Base-by-base conservation (phyloP, 2,329 filamentous ascomycete species). In the Sphaceloma murrayae region DNA sequence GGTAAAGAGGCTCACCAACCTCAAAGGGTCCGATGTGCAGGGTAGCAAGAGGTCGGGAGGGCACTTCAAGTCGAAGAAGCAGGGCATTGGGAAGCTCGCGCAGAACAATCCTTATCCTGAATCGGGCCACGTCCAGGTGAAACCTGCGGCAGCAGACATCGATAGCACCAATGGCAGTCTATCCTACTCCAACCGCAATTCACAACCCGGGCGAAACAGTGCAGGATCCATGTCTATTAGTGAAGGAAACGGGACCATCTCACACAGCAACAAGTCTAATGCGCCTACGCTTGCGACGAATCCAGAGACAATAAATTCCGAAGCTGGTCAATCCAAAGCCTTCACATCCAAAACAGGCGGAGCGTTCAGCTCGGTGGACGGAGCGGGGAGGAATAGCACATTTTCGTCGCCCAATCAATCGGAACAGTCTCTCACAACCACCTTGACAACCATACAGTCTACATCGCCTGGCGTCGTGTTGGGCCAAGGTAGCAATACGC, bases 21-120 rank as follows among this genome's bases (percentile, higher is more conserved):
- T 94, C 65, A 95, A 94, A 63, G 82, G 80, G 22, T 77, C 74
- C 51, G 72, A 77, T 48, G 63, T 69, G 11, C 58, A 62, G 44
- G 60, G 60, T 50, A 69, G 68, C 58, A 67, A 68, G 54, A 49
- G 51, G 34, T 53, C 52, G 43, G n/a, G n/a, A n/a, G 47, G 49
- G 26, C 43, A 39, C 19, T 27, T 45, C 45, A 52, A 53, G 40
- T 49, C 43, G 83, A 81, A 64, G 36, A 46, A 46, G 27, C 84
- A 81, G 63, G 72, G 69, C 36, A 60, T 66, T 13, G 67, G 70
- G 40, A 77, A 78, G 57, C 11, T 34, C n/a, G 36, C 34, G 32
- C 80, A 82, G 62, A 94, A 94, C 69, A 89, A 89, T 59, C 88
- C 88, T n/a, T 95, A 95, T 58, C 85, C 85, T 6, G 74, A 89